Evolutionary conservation across 768 basidiomycete genomes (phyloP).

Genomic region (Agrocybe chaxingu): DNA sequence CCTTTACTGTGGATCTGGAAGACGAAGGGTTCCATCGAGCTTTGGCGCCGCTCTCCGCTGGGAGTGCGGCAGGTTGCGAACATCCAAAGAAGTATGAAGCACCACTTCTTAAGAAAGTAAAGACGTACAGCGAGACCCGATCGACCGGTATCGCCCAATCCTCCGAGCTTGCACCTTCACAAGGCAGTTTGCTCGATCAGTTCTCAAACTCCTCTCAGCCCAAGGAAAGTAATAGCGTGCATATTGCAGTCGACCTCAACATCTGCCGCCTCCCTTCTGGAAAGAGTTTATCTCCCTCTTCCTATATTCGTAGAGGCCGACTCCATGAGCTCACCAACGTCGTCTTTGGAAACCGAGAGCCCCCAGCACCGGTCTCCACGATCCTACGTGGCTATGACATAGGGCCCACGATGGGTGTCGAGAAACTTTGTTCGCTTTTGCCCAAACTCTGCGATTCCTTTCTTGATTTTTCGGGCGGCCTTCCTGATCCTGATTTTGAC

Average conservation of each 20-base stretch:
- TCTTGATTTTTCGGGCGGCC: slow-evolving; percentile 32
- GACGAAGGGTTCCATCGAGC: slow-evolving; percentile 40
- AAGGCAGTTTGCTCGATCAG: neutral
- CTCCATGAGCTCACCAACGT: slow-evolving; percentile 54
- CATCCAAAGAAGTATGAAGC: neutral
- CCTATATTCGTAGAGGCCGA: slow-evolving; percentile 59
- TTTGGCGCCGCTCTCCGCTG: slow-evolving; percentile 19
- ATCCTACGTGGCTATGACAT: slow-evolving; percentile 40
- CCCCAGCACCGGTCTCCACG: slow-evolving; percentile 21
- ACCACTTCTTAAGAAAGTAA: neutral
- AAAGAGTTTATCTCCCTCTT: slow-evolving; percentile 43
- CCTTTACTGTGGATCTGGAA: slow-evolving; percentile 40
- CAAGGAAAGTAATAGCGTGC: slow-evolving; percentile 1
- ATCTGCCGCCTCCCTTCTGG: slow-evolving; percentile 50
- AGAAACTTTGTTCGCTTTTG: slow-evolving; percentile 41
- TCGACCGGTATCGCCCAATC: neutral
- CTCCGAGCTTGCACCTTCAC: neutral
- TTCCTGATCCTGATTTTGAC: slow-evolving; percentile 30
- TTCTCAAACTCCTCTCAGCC: neutral
- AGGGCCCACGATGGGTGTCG: slow-evolving; percentile 36
- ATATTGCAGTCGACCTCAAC: slow-evolving; percentile 46
- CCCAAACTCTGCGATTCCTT: slow-evolving; percentile 45
- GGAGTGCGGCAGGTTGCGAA: slow-evolving; percentile 1
- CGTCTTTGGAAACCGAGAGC: slow-evolving; percentile 23
- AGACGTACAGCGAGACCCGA: neutral